Evolutionary conservation across 495 filamentous ascomycete species (phyloP).

Genomic region (Trypethelium eluteriae): DNA sequence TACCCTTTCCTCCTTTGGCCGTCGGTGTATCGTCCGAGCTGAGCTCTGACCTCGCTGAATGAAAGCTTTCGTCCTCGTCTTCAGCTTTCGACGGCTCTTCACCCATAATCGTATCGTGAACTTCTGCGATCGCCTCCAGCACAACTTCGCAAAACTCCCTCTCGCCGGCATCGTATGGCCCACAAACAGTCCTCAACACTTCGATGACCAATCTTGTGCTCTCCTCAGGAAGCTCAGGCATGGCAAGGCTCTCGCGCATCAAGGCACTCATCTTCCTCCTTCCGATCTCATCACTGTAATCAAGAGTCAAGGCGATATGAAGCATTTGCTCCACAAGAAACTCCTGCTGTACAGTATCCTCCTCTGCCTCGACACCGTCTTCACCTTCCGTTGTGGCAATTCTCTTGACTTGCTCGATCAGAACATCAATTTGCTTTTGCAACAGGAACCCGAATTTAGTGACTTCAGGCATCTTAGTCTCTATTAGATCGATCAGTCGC

Average conservation of each 20-base stretch:
- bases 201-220: slow-evolving; percentile 82
- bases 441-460: slow-evolving; percentile 79
- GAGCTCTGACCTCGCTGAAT: slow-evolving; percentile 79
- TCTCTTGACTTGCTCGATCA: slow-evolving; percentile 60
- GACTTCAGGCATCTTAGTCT: slow-evolving; percentile 93
- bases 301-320: slow-evolving; percentile 80
- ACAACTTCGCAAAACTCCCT: slow-evolving; percentile 89
- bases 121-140: slow-evolving; percentile 87
- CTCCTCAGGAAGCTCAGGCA: slow-evolving; percentile 84
- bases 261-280: slow-evolving; percentile 90
- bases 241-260: slow-evolving; percentile 72
- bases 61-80: slow-evolving; percentile 70
- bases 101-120: slow-evolving; percentile 76
- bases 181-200: slow-evolving; percentile 71
- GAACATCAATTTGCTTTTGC: slow-evolving; percentile 64
- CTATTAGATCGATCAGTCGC: slow-evolving; percentile 50
- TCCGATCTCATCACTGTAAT: slow-evolving; percentile 93
- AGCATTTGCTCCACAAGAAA: slow-evolving; percentile 93
- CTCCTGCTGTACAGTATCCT: slow-evolving; percentile 75
- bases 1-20: slow-evolving; percentile 44
- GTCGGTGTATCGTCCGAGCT: slow-evolving; percentile 39
- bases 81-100: slow-evolving; percentile 46
- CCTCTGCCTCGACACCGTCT: slow-evolving; percentile 67
- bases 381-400: slow-evolving; percentile 44
- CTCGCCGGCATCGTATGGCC: slow-evolving; percentile 68